Evolutionary conservation across 225 moss, liverwort and hornwort species (phyloP).

Genomic region (Neckera pumila): DNA sequence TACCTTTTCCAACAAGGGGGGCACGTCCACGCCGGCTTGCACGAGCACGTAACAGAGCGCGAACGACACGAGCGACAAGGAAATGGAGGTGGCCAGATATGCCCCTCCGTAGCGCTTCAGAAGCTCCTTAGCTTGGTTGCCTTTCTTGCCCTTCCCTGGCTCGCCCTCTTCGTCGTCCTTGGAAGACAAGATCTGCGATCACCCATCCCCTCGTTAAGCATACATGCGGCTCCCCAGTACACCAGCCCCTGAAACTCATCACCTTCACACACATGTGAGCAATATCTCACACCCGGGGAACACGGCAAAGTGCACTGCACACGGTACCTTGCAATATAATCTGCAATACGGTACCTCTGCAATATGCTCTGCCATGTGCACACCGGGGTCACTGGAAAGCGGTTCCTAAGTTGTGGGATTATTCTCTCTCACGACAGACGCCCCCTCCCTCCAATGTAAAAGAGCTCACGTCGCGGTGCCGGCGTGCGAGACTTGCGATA

Average conservation of each 20-base stretch:
- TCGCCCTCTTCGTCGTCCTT: slow-evolving; percentile 34
- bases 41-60: slow-evolving; percentile 78
- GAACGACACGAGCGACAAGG: slow-evolving; percentile 77
- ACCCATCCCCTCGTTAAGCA: not conserved
- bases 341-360: not conserved
- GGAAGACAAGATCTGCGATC: slow-evolving; percentile 59
- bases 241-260: not conserved
- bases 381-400: not conserved
- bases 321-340: not conserved
- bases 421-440: not conserved
- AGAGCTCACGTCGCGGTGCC: not conserved
- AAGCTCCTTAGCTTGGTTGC: slow-evolving; percentile 78
- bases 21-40: slow-evolving; percentile 71
- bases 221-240: not conserved
- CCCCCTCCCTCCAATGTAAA: not conserved
- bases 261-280: not conserved
- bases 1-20: slow-evolving; percentile 66
- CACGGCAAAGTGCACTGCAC: not conserved
- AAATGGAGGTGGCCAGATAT: slow-evolving; percentile 84
- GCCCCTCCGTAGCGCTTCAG: slow-evolving; percentile 86
- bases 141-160: slow-evolving; percentile 26
- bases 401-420: not conserved
- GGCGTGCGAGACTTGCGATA: too few relatives aligned
- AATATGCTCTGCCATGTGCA: not conserved
- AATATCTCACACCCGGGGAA: not conserved